Base-by-base conservation (phyloP, 257 asterid species). In the Datura wrightii region DNA sequence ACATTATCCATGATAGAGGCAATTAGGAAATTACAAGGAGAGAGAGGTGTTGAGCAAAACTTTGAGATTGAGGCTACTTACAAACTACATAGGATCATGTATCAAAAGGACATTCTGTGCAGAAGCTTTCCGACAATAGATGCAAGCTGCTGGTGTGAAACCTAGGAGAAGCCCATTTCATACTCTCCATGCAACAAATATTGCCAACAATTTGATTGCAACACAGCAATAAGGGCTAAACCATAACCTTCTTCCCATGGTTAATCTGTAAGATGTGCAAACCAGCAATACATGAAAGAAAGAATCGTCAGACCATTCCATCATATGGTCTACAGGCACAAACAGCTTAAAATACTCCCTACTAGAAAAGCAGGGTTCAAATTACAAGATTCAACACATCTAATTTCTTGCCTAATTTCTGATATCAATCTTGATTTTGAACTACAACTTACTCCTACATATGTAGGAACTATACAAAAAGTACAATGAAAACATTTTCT, bases 191-290 rank as follows among this genome's bases (percentile, higher is more conserved):
- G 82, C 59, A 76, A 50, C 59, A 24, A 76, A 74, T 74, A 48
- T 48, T 48, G 80, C 44, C n/a, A 74, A 13, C 59, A 74, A 74
- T 74, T 19, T 50, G 15, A 76, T 16, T 50, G 46, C 44, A 31
- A 24, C 81, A 24, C 4, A 2, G 24, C 81, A 50, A 50, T 76
- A 46, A 72, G 80, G 80, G 42, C 19, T 19, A 46, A 46, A 72
- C 80, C 59, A 74, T 10, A 76, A 50, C 24, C 16, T 76, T 76
- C 44, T 74, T 74, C 60, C 14, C 60, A 50, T 48, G 60, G 59
- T 54, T 74, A 14, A 74, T 74, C 81, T 74, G 81, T 24, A 48
- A 24, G 44, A 24, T 74, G 60, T 48, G 81, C 11, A 74, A 24
- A 74, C 44, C 44, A 53, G 81, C 42, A 74, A 74, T 50, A 46